A percentile compares a stretch with the other conserved stretches of the same genome.
Conservation (phyloP, 805 yeast species). For the Yamadazyma nakazawae region DNA sequence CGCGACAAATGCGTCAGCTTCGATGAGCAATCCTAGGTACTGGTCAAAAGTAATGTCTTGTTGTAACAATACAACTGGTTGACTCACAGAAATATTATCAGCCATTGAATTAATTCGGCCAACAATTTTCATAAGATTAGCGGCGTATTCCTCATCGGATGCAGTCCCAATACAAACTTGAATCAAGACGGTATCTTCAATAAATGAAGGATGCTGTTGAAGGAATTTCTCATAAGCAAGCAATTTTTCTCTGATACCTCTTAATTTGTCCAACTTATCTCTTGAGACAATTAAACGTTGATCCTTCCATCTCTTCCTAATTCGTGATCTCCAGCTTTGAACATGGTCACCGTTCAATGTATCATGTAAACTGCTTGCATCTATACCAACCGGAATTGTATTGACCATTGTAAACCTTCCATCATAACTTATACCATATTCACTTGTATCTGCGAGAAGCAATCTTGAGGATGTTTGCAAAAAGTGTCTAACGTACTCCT, state of each 20-base stretch:
- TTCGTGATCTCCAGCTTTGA: constrained; percentile 60
- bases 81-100: constrained; percentile 65
- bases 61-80: constrained; percentile 83
- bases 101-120: constrained; percentile 81
- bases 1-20: constrained; percentile 85
- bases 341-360: constrained; percentile 51
- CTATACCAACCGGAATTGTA: constrained; percentile 76
- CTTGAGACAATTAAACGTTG: constrained; percentile 77
- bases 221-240: constrained; percentile 82
- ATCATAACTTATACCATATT: constrained; percentile 55
- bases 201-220: constrained; percentile 64
- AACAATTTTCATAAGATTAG: constrained; percentile 71
- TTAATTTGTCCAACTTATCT: constrained; percentile 81
- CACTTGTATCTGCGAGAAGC: constrained; percentile 76
- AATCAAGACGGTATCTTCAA: constrained; percentile 68
- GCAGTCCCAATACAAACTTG: constrained; percentile 69
- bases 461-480: constrained; percentile 84
- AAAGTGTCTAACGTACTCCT: constrained; percentile 92
- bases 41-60: constrained; percentile 89
- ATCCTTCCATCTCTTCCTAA: constrained; percentile 74
- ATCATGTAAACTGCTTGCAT: constrained; percentile 53
- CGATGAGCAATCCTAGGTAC: constrained; percentile 78
- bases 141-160: constrained; percentile 61
- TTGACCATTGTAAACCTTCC: constrained; percentile 56
- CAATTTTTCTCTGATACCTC: constrained; percentile 86